Percentiles rank a stretch among this genome's conserved stretches.
Evolutionary conservation across 75 land plant species (phyloP).

Genomic region (Larix kaempferi): DNA sequence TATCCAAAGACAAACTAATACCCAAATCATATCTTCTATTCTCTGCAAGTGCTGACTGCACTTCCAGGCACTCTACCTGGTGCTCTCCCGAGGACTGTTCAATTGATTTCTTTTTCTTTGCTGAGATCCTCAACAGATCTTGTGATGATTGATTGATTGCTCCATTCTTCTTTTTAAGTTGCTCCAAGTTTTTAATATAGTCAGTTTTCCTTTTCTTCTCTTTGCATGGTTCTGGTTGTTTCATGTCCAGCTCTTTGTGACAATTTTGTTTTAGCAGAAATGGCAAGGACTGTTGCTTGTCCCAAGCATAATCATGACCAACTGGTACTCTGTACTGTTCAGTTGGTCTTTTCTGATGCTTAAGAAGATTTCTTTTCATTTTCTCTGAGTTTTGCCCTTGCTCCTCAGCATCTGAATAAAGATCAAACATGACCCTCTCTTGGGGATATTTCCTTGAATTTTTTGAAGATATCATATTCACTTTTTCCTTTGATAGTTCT

Average conservation of each 20-base stretch:
- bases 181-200: background rate
- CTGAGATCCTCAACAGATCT: background rate
- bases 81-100: background rate
- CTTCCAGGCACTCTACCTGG: slow-evolving; percentile 1
- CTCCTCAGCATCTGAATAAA: slow-evolving; percentile 1
- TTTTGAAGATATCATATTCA: background rate
- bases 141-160: background rate
- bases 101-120: background rate
- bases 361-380: background rate
- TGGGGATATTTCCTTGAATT: background rate
- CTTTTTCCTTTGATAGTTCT: background rate
- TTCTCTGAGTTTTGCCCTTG: background rate
- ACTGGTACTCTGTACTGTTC: background rate
- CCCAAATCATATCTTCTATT: background rate
- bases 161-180: background rate
- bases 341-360: background rate
- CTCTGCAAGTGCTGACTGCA: background rate
- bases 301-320: background rate
- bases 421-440: background rate
- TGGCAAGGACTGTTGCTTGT: background rate
- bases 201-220: background rate
- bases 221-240: background rate
- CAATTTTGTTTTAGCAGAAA: background rate
- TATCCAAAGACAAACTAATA: slow-evolving; percentile 1
- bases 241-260: background rate